Evolutionary conservation across 345 rosid species (phyloP), one percentile per base, ranked within the genome.

Genomic region (Camelina laxa): DNA sequence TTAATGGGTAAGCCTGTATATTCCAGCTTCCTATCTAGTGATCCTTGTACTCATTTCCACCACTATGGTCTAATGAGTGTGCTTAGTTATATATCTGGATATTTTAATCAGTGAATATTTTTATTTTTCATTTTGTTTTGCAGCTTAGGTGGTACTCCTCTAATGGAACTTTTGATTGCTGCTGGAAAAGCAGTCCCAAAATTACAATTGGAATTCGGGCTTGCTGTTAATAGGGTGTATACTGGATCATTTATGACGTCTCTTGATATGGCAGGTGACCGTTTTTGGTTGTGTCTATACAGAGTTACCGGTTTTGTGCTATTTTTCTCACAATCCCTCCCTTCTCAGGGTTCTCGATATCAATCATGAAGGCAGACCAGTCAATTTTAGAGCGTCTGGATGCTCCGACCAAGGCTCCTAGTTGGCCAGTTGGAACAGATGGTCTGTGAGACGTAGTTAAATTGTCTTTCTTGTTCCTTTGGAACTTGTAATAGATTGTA

Each of bases 171-270:
- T 77, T 86, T 92, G 97, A 89, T 95, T 85, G 96, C 90, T 60
- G 86, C 87, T 24, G 97, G 97, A 77, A 92, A 92, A 83, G 91
- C 95, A 54, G 96, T 90, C 65, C 97, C 92, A 64, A 85, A 87
- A 36, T 78, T 95, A 87, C 97, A 95, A 85, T 78, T 92, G 74
- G 93, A 92, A 68, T 96, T 87, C 79, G 99, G 97, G 61, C 83
- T 95, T 65, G 96, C 97, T 58, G 93, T 92, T 77, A 96, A 95
- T 78, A 92, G 99, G 82, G 97, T 95, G 67, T 95, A 95, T 59
- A 87, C 99, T n/a, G 97, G 99, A 67, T 85, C 94, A 76, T 92
- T 95, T 81, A 92, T 92, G 97, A 87, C 99, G 74, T 92, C 97
- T 69, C 97, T 92, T 75, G 97, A 95, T 73, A 95, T 95, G 99